These are phyloP conservation scores for Yarrowia bubula DNA, from an alignment of 805 yeast genomes.

Conservation along the genomic window DNA sequence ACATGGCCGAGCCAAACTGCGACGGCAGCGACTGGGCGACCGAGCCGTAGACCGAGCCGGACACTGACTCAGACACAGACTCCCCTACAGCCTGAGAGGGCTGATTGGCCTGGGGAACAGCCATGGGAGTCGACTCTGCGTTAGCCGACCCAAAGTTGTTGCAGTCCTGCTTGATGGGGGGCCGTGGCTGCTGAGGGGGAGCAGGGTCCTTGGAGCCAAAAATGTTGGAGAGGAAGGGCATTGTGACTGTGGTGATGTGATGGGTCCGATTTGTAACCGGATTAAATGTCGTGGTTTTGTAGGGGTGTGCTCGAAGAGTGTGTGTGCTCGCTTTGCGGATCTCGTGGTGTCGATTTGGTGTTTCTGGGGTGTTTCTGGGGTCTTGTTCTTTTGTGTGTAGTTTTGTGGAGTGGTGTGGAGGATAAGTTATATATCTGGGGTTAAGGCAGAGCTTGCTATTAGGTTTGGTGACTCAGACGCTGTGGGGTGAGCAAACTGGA, in stretches of 20 bases:
- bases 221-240: conserved; percentile 22
- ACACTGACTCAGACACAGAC: conserved; percentile 13
- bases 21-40: conserved; percentile 15
- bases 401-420: conserved; percentile 23
- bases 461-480: conserved; percentile 21
- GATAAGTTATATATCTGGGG: conserved; percentile 24
- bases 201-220: conserved; percentile 15
- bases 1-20: conserved; percentile 22
- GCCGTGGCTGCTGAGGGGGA: not conserved
- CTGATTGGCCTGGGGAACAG: conserved; percentile 21
- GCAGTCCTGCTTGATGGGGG: conserved; percentile 16
- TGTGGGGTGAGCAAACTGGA: not conserved
- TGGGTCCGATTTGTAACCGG: not conserved
- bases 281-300: not conserved
- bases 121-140: conserved; percentile 26
- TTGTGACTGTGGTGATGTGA: not conserved
- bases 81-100: not conserved
- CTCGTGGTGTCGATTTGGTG: not conserved
- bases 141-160: conserved; percentile 22
- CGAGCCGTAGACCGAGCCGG: conserved; percentile 24
- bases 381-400: no score
- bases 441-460: conserved; percentile 9
- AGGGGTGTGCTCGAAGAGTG: not conserved
- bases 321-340: conserved; percentile 11
- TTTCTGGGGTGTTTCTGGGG: not conserved